Evolutionary conservation across 371 early-diverging fungal species (phyloP).

Genomic region (Saksenaea oblongispora): DNA sequence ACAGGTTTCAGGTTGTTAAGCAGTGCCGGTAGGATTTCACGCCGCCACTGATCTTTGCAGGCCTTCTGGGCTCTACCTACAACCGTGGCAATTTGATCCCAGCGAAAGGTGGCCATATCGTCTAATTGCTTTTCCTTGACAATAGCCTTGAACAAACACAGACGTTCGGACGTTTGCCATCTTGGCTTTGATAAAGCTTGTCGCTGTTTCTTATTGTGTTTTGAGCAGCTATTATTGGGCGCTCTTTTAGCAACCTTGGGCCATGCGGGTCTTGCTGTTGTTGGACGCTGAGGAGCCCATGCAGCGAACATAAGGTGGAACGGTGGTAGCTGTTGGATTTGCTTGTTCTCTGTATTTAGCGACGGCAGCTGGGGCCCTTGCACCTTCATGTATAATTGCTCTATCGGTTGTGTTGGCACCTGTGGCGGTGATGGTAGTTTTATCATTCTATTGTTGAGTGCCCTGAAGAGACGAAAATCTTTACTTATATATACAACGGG

Average conservation of each 20-base stretch:
- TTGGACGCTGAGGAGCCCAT: neutral
- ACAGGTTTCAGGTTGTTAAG: neutral
- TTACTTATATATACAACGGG: neutral
- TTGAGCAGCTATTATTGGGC: neutral
- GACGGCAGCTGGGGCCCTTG: neutral
- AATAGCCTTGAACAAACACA: conserved; percentile 16
- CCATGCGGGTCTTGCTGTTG: neutral
- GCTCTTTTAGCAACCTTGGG: neutral
- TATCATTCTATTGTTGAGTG: neutral
- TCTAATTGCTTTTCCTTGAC: conserved; percentile 23
- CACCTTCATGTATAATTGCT: neutral
- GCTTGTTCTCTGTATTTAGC: neutral
- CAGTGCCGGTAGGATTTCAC: conserved; percentile 12
- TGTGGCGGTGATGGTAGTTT: neutral
- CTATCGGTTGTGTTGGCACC: neutral
- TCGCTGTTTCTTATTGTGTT: neutral
- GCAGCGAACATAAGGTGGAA: neutral
- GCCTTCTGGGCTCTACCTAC: conserved; percentile 21
- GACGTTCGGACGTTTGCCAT: conserved; percentile 22
- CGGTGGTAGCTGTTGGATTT: neutral
- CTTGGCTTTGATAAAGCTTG: conserved; percentile 15
- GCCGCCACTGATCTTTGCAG: conserved; percentile 35
- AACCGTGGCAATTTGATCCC: conserved; percentile 22
- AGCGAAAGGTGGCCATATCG: conserved; percentile 21
- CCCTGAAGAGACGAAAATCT: neutral